Base-by-base conservation (phyloP, 129 eudicot genomes). In the Tagetes patula region DNA sequence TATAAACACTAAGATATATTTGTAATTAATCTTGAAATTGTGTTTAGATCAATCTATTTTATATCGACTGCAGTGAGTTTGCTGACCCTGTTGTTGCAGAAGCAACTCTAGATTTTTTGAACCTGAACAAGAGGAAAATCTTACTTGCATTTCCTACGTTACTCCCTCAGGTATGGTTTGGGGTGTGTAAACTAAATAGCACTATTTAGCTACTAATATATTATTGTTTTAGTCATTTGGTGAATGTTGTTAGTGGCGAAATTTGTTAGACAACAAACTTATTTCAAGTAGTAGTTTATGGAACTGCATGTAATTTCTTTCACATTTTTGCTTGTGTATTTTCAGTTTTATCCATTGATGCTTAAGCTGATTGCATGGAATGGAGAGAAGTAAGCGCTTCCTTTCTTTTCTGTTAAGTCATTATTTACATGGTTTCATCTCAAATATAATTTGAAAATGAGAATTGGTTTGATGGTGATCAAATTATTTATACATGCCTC, bases 291-390 rank as follows among this genome's bases (percentile, higher is more conserved):
- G 10, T 13, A 42, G 33, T 40, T 20, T 65, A 49, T 50, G 50
- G 61, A 45, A 11, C 43, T 65, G 38, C 32, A 43, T 72, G 34
- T 63, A 2, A 46, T 48, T 30, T 66, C 48, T 34, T 42, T 37
- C 48, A 63, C 42, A 66, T 71, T 78, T 61, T 49, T 12, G 63
- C 12, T 9, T 78, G 9, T 54, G 58, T 47, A 41, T 69, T 40
- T 85, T 75, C 94, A 93, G 95, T 89, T 84, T 76, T 93, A 87
- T 80, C 98, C 98, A 2, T 84, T 92, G 72, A 67, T 89, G 87
- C 87, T 92, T 82, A 92, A 92, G 84, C 82, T 92, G 82, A 79
- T 92, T 75, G 95, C 95, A 9, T 93, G 98, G 98, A 85, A 93
- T 61, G 98, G 98, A 27, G 95, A 93, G 76, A 89, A 87, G 98